Base-by-base conservation (phyloP, 306 rosid species). In the Pyrus pyrifolia region DNA sequence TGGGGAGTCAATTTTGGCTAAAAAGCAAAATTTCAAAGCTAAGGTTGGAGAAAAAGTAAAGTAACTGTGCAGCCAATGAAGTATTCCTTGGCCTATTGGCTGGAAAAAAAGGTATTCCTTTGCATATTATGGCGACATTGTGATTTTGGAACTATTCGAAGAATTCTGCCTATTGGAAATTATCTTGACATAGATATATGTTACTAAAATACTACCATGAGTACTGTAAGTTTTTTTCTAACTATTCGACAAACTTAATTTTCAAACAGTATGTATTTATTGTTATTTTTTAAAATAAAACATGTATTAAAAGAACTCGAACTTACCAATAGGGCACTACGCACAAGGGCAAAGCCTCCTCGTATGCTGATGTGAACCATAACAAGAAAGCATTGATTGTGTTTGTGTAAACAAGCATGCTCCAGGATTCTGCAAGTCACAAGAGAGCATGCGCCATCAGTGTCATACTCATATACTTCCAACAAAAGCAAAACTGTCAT, bases 271-370 rank as follows among this genome's bases (percentile, higher is more conserved):
- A 14, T 17, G 21, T 13, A 3, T 51, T 51, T 17, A 14, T 51
- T 51, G 57, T 51, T 49, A 12, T 13, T 14, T 0, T 15, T 14
- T 49, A 49, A 61, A 61, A 58, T 23, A n/a, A 46, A 60, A n/a
- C 35, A 55, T 53, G 35, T 21, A 70, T 51, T 52, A 74, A 55
- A 51, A 79, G 59, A 78, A 76, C 15, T 51, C 58, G 51, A 69
- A 82, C 85, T 81, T 85, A 90, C 90, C 81, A 30, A 81, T 76
- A 70, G 68, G 59, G 29, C 75, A 25, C 87, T 90, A 90, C 5
- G 98, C 98, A 85, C 98, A 94, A 70, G 98, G 98, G 81, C 98
- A 94, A 42, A 94, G 87, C 85, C 98, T 86, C 87, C 85, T 89
- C 70, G 96, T 92, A 83, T 86, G 85, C 70, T 76, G 95, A 82